These are phyloP conservation scores for Simmondsia chinensis DNA, from an alignment of 148 eudicot species.

Conservation along the genomic window DNA sequence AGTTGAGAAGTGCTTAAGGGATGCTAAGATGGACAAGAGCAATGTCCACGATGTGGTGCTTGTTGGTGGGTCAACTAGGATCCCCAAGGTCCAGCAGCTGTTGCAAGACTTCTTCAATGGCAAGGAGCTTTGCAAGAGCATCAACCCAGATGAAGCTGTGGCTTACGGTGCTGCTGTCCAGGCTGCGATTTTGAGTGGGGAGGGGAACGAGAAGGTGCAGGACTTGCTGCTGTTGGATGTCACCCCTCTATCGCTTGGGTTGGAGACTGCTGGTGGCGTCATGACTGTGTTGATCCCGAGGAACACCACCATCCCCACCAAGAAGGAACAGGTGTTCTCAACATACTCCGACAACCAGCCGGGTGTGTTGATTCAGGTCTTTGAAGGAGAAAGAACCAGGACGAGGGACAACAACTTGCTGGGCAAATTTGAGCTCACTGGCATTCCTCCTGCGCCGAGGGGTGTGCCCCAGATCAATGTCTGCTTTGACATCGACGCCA, in stretches of 20 bases:
- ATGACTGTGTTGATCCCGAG: constrained; percentile 47
- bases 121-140: constrained; percentile 49
- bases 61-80: constrained; percentile 50
- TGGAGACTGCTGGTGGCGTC: constrained; percentile 51
- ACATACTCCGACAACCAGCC: constrained; percentile 52
- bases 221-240: constrained; percentile 42
- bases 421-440: constrained; percentile 42
- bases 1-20: constrained; percentile 47
- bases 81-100: constrained; percentile 41
- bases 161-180: constrained; percentile 49
- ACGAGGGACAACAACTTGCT: constrained; percentile 39
- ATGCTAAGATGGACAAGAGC: constrained; percentile 44
- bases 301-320: constrained; percentile 48
- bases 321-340: constrained; percentile 49
- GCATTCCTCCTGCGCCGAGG: constrained; percentile 46
- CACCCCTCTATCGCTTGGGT: constrained; percentile 37
- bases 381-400: constrained; percentile 42
- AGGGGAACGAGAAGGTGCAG: constrained; percentile 47
- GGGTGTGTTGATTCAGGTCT: constrained; percentile 44
- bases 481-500: constrained; percentile 47
- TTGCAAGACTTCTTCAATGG: constrained; percentile 48
- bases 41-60: constrained; percentile 44
- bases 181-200: constrained; percentile 45
- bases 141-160: constrained; percentile 50
- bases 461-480: constrained; percentile 51